Base-by-base conservation (phyloP, 2,329 filamentous ascomycete species). In the Orbilia blumenaviensis region DNA sequence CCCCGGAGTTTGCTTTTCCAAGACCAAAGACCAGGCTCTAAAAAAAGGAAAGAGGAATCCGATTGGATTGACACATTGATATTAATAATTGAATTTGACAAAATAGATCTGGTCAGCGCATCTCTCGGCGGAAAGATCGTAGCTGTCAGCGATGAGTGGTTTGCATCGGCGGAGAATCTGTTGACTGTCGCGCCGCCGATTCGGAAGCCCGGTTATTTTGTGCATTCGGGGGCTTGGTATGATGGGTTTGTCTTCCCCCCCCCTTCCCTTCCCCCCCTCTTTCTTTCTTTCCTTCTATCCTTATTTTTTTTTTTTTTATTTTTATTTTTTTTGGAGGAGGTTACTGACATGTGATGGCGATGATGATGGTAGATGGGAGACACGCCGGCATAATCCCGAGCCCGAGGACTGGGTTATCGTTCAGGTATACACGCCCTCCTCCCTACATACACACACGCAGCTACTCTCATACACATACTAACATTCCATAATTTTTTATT, bases 151-250 rank as follows among this genome's bases (percentile, higher is more conserved):
- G 88, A 91, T 81, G 84, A 91, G 83, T 91, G 88, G 88, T 91
- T 91, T 80, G 89, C 89, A 46, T 87, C 89, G 79, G 89, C 89
- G 21, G 80, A 84, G 71, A 91, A 91, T 81, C 85, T 91, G 69
- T 81, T 91, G 77, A 91, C 86, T 29, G 88, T 88, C n/a, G 88
- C 86, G 23, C 82, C 88, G 29, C 89, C 89, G 38, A 87, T 91
- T 81, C 85, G 86, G 78, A 86, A 89, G 80, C 86, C 86, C 0
- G 89, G 89, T 77, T 89, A 90, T 83, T 91, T 91, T 86, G 88
- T 91, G 69, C 89, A 87, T 80, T 87, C 89, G 0, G 89, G 89
- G 56, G 89, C 89, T 50, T 91, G 89, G 89, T 91, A 89, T 80
- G 89, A 91, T 80, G 89, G 89, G 62, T 91, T 88, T 88, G 69